Percentiles rank a stretch among this genome's conserved stretches.
phyloP scores from a whole-genome alignment of 306 rosid species.

The Cucurbita maxima region DNA sequence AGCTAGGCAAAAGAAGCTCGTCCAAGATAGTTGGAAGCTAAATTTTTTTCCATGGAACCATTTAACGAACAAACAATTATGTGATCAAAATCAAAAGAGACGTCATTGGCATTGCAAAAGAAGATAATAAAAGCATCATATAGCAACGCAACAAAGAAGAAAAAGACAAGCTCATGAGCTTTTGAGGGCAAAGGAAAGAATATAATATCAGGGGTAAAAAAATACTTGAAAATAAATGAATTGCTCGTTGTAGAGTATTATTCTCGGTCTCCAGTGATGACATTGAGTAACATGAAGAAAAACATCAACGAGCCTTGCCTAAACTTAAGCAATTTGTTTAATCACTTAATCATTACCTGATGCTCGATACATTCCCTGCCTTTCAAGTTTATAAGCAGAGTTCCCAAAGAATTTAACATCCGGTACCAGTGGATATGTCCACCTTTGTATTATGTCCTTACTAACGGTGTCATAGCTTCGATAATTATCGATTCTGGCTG shows the following conservation, averaged over 20 bases:
- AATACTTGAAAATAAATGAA: too few relatives aligned
- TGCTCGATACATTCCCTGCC: slow-evolving; percentile 88
- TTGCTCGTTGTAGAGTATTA: too few relatives aligned
- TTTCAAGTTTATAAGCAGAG: slow-evolving; percentile 53
- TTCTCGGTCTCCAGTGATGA: neutral
- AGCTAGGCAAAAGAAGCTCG: neutral
- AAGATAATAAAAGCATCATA: neutral
- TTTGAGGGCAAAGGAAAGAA: neutral
- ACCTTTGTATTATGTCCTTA: slow-evolving; percentile 92
- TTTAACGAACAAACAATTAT: neutral
- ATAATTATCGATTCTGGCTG: slow-evolving; percentile 91
- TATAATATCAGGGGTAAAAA: neutral
- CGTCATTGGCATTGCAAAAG: neutral
- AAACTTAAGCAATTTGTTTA: neutral
- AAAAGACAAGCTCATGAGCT: neutral
- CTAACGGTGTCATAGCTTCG: slow-evolving; percentile 89
- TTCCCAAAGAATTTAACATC: slow-evolving; percentile 70
- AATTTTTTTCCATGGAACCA: neutral
- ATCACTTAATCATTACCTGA: slow-evolving; percentile 38
- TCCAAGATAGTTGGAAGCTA: neutral
- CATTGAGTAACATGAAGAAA: neutral
- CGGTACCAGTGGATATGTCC: slow-evolving; percentile 96
- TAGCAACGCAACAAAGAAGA: neutral
- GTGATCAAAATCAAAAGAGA: neutral
- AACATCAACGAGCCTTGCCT: neutral